Evolutionary conservation across 768 basidiomycete genomes (phyloP).

Genomic region (Amanita subjunquillea): DNA sequence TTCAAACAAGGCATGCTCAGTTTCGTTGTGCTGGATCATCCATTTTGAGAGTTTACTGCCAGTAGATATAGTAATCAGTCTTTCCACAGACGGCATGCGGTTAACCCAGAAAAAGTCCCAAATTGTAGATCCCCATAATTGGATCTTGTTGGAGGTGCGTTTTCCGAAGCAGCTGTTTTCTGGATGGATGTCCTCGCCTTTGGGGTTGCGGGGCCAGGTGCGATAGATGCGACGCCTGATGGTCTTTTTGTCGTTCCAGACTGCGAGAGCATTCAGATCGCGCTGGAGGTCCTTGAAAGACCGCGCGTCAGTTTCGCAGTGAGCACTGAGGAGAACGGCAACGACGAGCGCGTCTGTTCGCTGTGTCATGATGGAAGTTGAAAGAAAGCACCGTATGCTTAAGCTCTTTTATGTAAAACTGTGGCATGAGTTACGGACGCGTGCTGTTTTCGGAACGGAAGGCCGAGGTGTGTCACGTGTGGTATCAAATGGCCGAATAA

Average conservation of each 20-base stretch:
- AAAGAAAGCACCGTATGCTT: no score
- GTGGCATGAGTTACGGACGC: no score
- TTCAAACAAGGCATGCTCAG: constrained; percentile 19
- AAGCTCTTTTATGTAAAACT: no score
- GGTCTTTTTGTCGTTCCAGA: background rate
- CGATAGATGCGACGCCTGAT: constrained; percentile 17
- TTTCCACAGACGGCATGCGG: constrained; percentile 11
- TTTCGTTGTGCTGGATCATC: constrained; percentile 24
- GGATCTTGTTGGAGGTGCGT: constrained; percentile 17
- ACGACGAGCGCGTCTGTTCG: background rate
- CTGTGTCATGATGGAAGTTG: background rate
- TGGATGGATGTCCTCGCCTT: constrained; percentile 12
- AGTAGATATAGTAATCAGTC: constrained; percentile 15
- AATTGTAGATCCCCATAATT: constrained; percentile 33
- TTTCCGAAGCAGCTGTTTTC: background rate
- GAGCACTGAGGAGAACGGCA: background rate
- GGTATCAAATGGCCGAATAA: no score
- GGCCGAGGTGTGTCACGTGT: no score
- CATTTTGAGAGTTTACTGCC: constrained; percentile 26
- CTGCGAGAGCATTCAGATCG: background rate
- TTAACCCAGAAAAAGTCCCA: constrained; percentile 27
- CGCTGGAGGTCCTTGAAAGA: constrained; percentile 11
- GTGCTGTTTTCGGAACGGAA: no score
- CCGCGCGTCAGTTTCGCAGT: background rate
- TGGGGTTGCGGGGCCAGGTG: constrained; percentile 22